A percentile compares a stretch with the other conserved stretches of the same genome.
phyloP scores from a whole-genome alignment of 148 eudicot species.

The Hydrangea macrophylla region DNA sequence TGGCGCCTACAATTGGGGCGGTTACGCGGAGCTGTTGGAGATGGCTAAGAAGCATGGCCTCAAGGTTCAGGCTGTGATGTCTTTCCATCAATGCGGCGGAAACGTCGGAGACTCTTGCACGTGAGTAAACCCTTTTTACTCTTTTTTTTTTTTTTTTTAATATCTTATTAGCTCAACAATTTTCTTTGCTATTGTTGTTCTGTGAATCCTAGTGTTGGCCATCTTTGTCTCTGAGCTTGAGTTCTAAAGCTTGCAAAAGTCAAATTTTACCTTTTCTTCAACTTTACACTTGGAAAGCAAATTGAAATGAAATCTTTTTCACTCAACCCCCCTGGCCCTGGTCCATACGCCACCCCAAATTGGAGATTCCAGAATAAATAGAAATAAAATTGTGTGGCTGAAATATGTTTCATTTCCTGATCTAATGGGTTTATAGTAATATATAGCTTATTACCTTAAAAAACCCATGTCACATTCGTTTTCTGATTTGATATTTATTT shows the following conservation, averaged over 20 bases:
- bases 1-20: slow-evolving; percentile 80
- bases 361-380: too few relatives aligned
- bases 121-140: slow-evolving; percentile 34
- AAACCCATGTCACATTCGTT: too few relatives aligned
- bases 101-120: slow-evolving; percentile 90
- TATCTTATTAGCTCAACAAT: background rate
- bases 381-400: too few relatives aligned
- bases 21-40: slow-evolving; percentile 65
- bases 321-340: too few relatives aligned
- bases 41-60: slow-evolving; percentile 70
- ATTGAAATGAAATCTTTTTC: too few relatives aligned
- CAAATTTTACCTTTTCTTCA: background rate
- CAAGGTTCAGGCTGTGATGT: slow-evolving; percentile 91
- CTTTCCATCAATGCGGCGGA: slow-evolving; percentile 92
- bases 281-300: too few relatives aligned
- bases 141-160: background rate
- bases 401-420: too few relatives aligned
- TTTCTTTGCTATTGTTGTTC: background rate
- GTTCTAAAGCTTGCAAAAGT: background rate
- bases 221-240: background rate
- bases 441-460: too few relatives aligned
- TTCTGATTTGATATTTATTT: too few relatives aligned
- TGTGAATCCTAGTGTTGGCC: background rate
- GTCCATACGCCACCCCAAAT: too few relatives aligned
- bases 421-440: too few relatives aligned